Conservation (phyloP, 306 rosid genomes). For the Carpinus fangiana region DNA sequence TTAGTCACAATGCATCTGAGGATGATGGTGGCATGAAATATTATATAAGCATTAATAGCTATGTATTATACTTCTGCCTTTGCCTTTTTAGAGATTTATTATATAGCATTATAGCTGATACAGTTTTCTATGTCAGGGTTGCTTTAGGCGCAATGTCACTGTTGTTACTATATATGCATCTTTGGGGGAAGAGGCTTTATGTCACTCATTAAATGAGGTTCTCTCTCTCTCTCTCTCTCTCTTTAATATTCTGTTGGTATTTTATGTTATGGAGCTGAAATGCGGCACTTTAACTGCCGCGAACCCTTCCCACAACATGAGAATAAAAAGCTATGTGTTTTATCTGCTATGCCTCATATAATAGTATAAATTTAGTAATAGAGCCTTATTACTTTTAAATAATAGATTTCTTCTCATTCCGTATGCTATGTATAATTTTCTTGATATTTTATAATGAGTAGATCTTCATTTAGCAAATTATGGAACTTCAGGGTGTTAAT, state of each 20-base stretch:
- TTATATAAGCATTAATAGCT: constrained; percentile 6
- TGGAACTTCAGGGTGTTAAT: background rate
- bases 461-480: background rate
- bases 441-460: background rate
- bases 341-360: background rate
- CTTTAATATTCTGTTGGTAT: background rate
- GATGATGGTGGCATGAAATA: background rate
- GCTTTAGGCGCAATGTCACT: constrained; percentile 87
- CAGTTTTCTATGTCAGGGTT: constrained; percentile 53
- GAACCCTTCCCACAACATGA: background rate
- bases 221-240: constrained; percentile 34
- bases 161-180: constrained; percentile 96
- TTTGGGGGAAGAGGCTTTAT: constrained; percentile 89
- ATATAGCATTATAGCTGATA: background rate
- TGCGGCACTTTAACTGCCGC: constrained; percentile 5
- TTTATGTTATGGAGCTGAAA: background rate
- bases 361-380: background rate
- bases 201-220: constrained; percentile 93
- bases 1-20: background rate
- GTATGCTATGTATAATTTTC: background rate
- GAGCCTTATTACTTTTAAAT: background rate
- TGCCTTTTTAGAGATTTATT: background rate
- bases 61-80: background rate
- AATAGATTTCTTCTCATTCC: background rate
- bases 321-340: background rate